phyloP scores from a whole-genome alignment of 176 grass and related monocot genomes.

The Alloteropsis semialata region DNA sequence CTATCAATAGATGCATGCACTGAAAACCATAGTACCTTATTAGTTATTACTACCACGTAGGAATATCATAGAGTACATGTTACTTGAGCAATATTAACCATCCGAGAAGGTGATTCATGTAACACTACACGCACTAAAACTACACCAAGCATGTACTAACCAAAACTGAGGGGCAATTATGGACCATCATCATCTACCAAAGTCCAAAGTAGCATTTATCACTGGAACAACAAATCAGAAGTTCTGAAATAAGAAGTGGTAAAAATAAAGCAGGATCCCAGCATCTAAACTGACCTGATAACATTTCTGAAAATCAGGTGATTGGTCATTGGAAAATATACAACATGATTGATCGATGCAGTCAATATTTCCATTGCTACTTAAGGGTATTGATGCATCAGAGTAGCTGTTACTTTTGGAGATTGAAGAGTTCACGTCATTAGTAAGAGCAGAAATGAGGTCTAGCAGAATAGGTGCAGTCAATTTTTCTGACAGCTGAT shows the following conservation, averaged over 20 bases:
- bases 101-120: neutral
- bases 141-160: neutral
- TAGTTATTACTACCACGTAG: neutral
- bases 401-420: slow-evolving; percentile 18
- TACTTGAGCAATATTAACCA: neutral
- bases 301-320: slow-evolving; percentile 18
- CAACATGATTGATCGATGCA: neutral
- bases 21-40: neutral
- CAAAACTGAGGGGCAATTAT: neutral
- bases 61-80: neutral
- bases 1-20: neutral
- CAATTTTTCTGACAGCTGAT: slow-evolving; percentile 38
- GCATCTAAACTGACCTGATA: slow-evolving; percentile 46
- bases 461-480: slow-evolving; percentile 47
- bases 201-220: neutral
- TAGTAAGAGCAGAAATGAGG: slow-evolving; percentile 54
- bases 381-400: slow-evolving; percentile 1
- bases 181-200: neutral
- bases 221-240: neutral
- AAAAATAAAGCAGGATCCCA: neutral
- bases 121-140: neutral
- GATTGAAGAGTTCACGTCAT: neutral
- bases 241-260: neutral
- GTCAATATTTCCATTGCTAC: neutral
- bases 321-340: slow-evolving; percentile 22